phyloP scores from a whole-genome alignment of 164 flowering plant species.

The Santalum album region DNA sequence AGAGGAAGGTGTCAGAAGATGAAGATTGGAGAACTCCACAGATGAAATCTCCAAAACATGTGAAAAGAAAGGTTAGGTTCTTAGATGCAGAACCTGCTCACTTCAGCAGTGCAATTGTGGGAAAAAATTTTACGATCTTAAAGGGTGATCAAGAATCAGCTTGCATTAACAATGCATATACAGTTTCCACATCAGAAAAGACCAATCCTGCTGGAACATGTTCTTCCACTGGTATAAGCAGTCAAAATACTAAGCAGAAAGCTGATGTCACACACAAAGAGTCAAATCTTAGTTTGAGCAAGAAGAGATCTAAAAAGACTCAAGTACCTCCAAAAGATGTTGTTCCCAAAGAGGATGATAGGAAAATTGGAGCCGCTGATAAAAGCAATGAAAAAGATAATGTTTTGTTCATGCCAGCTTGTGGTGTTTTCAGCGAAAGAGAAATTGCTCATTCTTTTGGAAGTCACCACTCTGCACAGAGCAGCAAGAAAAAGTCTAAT shows the following conservation, averaged over 20 bases:
- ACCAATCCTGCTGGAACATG: constrained; percentile 6
- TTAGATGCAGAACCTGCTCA: constrained; percentile 11
- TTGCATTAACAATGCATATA: no score
- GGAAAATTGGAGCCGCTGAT: constrained; percentile 6
- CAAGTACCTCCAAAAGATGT: constrained; percentile 10
- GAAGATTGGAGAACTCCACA: constrained; percentile 18
- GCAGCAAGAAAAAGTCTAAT: constrained; percentile 9
- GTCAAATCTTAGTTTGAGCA: constrained; percentile 9
- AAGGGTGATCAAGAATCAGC: no score
- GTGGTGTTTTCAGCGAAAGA: constrained; percentile 8
- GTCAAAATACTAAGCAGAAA: constrained; percentile 7
- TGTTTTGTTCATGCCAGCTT: constrained; percentile 7
- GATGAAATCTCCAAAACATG: constrained; percentile 8
- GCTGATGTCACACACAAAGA: no score
- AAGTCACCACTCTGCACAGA: constrained; percentile 10
- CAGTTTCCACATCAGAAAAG: constrained; percentile 15
- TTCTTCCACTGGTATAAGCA: constrained; percentile 9
- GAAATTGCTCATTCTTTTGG: constrained; percentile 13
- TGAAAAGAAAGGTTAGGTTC: constrained; percentile 12
- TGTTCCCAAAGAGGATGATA: constrained; percentile 8
- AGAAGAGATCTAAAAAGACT: constrained; percentile 29
- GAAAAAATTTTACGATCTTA: no score
- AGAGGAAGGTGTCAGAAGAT: constrained; percentile 25
- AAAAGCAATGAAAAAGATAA: constrained; percentile 5
- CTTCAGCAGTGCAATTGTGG: not conserved